Percentiles rank a stretch among this genome's conserved stretches.
Evolutionary conservation across 441 rosid genomes (phyloP).

Genomic region (Geranium incanum): DNA sequence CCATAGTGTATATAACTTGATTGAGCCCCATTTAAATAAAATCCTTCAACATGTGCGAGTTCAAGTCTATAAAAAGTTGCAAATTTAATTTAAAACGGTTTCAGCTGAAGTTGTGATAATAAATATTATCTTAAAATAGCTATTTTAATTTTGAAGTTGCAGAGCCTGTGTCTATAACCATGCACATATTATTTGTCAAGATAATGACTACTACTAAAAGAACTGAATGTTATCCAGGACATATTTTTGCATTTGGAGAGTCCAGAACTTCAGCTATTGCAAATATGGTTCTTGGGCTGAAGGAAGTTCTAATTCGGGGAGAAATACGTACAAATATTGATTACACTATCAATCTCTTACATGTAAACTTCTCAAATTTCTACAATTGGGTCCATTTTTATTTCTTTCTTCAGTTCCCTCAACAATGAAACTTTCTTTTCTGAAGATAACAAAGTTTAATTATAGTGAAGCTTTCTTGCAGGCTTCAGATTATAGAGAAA

Average conservation of each 20-base stretch:
- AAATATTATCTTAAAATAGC: not conserved
- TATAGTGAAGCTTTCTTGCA: conserved; percentile 30
- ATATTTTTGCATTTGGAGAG: conserved; percentile 97
- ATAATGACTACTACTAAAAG: conserved; percentile 15
- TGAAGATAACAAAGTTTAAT: conserved; percentile 18
- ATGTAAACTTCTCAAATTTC: conserved; percentile 45
- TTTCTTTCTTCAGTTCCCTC: not conserved
- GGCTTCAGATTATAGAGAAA: conserved; percentile 96
- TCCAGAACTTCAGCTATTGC: conserved; percentile 97
- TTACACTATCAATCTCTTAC: conserved; percentile 91
- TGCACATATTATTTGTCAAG: conserved; percentile 11
- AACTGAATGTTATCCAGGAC: conserved; percentile 49
- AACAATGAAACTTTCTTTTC: conserved; percentile 10
- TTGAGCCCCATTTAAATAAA: not conserved
- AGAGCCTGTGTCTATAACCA: not conserved
- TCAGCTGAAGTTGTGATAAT: not conserved
- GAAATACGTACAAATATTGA: conserved; percentile 96
- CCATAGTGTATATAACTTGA: not conserved
- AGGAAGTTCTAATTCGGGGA: conserved; percentile 98
- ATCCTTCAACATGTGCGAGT: too few species aligned
- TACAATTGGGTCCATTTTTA: conserved; percentile 17
- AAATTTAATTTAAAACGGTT: not conserved
- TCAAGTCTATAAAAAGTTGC: too few species aligned
- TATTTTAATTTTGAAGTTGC: not conserved
- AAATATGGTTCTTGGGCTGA: conserved; percentile 98